Conservation (phyloP, 306 rosid species). For the Abrus precatorius region DNA sequence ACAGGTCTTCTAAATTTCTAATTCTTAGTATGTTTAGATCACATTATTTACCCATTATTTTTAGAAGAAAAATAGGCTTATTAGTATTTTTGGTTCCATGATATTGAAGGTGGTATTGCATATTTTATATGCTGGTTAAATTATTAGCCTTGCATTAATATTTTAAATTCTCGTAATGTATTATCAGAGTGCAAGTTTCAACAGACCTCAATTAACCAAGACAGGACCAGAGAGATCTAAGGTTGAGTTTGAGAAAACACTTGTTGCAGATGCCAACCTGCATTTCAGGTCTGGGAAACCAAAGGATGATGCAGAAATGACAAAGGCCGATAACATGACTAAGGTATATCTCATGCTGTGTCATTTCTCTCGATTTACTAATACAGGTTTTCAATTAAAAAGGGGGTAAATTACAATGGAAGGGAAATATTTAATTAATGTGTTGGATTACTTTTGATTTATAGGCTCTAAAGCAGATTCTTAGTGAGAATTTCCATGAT, state of each 20-base stretch:
- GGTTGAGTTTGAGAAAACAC: conserved; percentile 50
- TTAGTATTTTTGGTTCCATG: conserved; percentile 29
- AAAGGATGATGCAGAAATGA: conserved; percentile 51
- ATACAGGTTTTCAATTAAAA: conserved; percentile 22
- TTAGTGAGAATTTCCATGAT: conserved; percentile 70
- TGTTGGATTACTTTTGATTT: conserved; percentile 42
- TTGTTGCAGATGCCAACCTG: conserved; percentile 47
- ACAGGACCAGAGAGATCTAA: conserved; percentile 45
- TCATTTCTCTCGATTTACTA: conserved; percentile 21
- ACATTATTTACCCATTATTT: neutral
- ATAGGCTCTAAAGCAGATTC: conserved; percentile 81
- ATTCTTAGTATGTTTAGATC: neutral
- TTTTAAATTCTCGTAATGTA: conserved; percentile 39
- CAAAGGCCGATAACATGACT: conserved; percentile 68
- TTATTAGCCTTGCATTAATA: conserved; percentile 28
- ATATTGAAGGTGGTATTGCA: conserved; percentile 23
- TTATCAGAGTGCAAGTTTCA: conserved; percentile 57
- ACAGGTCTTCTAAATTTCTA: neutral
- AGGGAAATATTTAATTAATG: conserved; percentile 7
- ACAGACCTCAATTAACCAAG: conserved; percentile 49
- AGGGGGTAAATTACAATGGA: conserved; percentile 12
- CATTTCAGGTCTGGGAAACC: conserved; percentile 48
- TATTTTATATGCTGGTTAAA: conserved; percentile 6
- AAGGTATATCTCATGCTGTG: conserved; percentile 57
- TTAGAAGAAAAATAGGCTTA: conserved; percentile 10